A percentile compares a stretch with the other conserved stretches of the same genome.
Evolutionary conservation across 2,329 filamentous ascomycete genomes (phyloP).

Genomic region (Chalaropsis ovoidea): DNA sequence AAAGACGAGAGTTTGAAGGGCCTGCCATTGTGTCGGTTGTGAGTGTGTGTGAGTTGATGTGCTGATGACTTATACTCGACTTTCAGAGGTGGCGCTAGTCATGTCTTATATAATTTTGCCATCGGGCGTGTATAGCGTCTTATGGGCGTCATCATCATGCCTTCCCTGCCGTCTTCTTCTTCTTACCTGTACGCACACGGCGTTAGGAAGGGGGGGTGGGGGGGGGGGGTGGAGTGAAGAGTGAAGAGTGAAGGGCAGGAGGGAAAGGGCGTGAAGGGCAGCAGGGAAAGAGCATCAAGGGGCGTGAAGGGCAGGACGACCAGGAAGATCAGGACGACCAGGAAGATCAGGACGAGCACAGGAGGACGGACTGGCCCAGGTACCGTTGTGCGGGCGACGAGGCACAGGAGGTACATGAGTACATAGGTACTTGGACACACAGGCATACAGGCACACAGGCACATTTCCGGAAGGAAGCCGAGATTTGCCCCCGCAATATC

Average conservation of each 20-base stretch:
- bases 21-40: not conserved
- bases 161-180: not conserved
- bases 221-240: not conserved
- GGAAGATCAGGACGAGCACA: too few relatives aligned
- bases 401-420: not conserved
- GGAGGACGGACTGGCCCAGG: not conserved
- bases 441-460: not conserved
- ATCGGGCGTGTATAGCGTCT: not conserved
- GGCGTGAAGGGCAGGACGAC: too few relatives aligned
- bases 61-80: not conserved
- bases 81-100: not conserved
- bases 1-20: not conserved
- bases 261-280: not conserved
- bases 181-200: not conserved
- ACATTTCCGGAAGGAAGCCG: slow-evolving; percentile 20
- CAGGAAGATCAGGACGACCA: too few relatives aligned
- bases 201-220: not conserved
- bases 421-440: not conserved
- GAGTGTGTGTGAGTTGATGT: not conserved
- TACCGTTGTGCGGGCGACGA: not conserved
- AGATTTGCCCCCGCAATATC: slow-evolving; percentile 18
- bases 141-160: not conserved
- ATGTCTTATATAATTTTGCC: not conserved
- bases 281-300: not conserved
- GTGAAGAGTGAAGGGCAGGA: too few relatives aligned